phyloP scores from a whole-genome alignment of 164 flowering plant genomes.

The Annona squamosa region DNA sequence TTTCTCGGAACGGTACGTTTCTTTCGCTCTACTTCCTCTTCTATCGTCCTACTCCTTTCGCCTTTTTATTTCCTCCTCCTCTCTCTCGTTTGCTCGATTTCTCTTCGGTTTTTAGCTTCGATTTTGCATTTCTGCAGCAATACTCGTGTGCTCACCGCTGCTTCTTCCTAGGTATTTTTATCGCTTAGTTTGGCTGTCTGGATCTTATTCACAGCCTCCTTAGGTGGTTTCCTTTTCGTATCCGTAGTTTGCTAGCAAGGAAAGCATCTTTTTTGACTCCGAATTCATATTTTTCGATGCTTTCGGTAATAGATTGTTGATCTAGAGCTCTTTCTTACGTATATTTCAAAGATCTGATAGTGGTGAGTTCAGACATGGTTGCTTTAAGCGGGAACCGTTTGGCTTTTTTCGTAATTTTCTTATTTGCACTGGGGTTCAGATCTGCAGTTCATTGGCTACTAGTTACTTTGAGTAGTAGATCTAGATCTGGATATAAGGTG shows the following conservation, averaged over 20 bases:
- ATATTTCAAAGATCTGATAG: neutral
- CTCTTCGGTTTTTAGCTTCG: neutral
- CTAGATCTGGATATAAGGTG: conserved; percentile 2
- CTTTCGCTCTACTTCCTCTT: neutral
- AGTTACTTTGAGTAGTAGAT: neutral
- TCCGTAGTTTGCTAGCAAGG: neutral
- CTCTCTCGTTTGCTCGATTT: neutral
- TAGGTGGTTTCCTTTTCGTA: neutral
- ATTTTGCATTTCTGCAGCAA: neutral
- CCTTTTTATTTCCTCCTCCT: neutral
- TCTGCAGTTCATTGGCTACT: neutral
- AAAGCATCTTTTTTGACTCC: neutral
- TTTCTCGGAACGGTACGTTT: conserved; percentile 2
- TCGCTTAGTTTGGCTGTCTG: too few species aligned
- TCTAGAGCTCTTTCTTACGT: neutral
- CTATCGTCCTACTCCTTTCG: neutral
- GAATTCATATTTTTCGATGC: neutral
- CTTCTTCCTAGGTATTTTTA: neutral
- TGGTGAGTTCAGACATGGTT: neutral
- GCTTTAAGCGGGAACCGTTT: neutral
- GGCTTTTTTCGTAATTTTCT: neutral
- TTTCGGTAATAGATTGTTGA: neutral
- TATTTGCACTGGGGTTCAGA: neutral
- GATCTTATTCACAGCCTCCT: neutral
- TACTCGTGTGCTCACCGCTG: neutral